Conservation (phyloP, 1,284 basidiomycete species). For the Pyrrhoderma lamaoense region DNA sequence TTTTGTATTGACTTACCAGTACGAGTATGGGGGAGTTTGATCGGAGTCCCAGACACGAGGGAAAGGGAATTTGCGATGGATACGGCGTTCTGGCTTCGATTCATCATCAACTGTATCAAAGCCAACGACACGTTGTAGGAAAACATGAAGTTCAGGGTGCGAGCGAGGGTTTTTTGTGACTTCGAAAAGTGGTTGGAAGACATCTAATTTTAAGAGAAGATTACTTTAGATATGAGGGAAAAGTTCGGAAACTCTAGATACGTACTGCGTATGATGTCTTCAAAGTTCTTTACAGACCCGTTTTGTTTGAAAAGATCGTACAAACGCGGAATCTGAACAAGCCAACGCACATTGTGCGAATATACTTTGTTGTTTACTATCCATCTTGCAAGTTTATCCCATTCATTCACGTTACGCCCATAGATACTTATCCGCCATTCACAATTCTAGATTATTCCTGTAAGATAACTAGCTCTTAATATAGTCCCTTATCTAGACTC, state of each 20-base stretch:
- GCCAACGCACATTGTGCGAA: constrained; percentile 97
- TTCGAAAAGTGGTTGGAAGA: constrained; percentile 93
- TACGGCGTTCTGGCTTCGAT: constrained; percentile 85
- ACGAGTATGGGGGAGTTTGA: constrained; percentile 91
- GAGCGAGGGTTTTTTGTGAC: constrained; percentile 87
- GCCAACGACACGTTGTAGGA: constrained; percentile 92
- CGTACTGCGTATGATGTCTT: constrained; percentile 86
- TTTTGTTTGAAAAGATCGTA: constrained; percentile 96
- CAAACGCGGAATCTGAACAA: constrained; percentile 92
- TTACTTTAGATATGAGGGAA: constrained; percentile 6
- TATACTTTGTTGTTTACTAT: constrained; percentile 89
- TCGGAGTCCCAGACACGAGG: constrained; percentile 86
- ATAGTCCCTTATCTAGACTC: constrained; percentile 17
- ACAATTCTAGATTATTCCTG: constrained; percentile 55
- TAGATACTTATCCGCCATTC: constrained; percentile 98
- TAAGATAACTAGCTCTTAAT: constrained; percentile 2
- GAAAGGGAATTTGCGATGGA: constrained; percentile 95
- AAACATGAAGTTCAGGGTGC: constrained; percentile 93
- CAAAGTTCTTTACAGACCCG: constrained; percentile 81
- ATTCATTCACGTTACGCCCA: constrained; percentile 74
- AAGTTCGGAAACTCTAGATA: too few species aligned
- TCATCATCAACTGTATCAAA: constrained; percentile 99
- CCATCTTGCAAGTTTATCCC: constrained; percentile 99
- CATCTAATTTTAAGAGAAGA: constrained; percentile 45
- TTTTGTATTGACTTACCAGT: constrained; percentile 58